Evolutionary conservation across 140 eudicot species (phyloP).

Genomic region (Anethum foeniculum): DNA sequence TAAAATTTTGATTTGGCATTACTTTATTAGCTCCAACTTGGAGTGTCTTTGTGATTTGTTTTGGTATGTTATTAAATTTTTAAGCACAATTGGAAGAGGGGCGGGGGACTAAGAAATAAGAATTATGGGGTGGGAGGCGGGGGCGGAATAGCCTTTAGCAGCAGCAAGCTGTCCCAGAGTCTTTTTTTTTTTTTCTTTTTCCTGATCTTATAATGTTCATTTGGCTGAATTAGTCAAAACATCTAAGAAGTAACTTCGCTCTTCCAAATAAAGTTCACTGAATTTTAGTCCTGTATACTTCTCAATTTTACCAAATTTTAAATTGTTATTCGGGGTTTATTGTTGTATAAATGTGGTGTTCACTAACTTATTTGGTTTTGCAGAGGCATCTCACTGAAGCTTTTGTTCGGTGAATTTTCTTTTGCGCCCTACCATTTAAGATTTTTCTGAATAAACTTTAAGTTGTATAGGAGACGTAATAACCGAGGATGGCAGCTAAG

Average conservation of each 20-base stretch:
- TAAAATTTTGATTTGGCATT: neutral
- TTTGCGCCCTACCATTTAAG: neutral
- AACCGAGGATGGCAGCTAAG: slow-evolving; percentile 39
- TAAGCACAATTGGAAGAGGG: no score
- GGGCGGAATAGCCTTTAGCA: neutral
- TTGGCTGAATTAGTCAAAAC: neutral
- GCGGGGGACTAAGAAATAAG: neutral
- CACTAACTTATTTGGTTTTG: neutral
- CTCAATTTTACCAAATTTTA: neutral
- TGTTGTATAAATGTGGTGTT: neutral
- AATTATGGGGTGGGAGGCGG: neutral
- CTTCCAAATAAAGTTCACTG: neutral
- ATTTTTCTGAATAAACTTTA: neutral
- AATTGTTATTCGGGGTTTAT: neutral
- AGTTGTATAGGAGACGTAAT: slow-evolving; percentile 2
- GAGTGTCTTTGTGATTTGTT: neutral
- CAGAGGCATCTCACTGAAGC: neutral
- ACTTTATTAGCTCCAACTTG: neutral
- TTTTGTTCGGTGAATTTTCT: neutral
- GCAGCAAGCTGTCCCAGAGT: neutral
- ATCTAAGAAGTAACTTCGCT: neutral
- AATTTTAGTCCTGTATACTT: neutral
- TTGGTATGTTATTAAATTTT: neutral
- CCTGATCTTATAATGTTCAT: neutral
- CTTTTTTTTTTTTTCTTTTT: neutral